Percentiles rank a stretch among this genome's conserved stretches.
Evolutionary conservation across 768 basidiomycete species (phyloP).

Genomic region (Boletus fagicola): DNA sequence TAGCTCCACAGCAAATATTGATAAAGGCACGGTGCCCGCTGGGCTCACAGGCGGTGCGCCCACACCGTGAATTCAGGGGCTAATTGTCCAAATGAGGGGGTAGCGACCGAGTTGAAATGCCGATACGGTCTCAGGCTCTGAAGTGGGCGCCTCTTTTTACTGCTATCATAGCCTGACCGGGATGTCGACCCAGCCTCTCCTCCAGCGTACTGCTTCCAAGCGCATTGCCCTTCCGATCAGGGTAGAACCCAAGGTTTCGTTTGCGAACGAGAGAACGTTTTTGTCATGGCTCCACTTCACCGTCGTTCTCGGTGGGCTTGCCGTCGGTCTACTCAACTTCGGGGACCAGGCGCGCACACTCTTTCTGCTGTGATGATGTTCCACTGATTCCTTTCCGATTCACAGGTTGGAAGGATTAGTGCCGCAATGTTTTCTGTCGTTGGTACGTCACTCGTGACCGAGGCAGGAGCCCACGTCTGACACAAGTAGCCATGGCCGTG

Average conservation of each 20-base stretch:
- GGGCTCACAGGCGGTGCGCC: neutral
- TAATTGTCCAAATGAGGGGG: conserved; percentile 13
- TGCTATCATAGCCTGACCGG: neutral
- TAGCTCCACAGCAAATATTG: conserved; percentile 6
- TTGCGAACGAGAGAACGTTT: conserved; percentile 94
- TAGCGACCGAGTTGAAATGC: conserved; percentile 12
- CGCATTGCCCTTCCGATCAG: conserved; percentile 96
- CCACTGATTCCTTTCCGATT: neutral
- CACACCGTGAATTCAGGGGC: conserved; percentile 12
- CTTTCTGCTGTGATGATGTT: neutral
- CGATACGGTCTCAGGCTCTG: neutral
- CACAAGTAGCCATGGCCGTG: conserved; percentile 78
- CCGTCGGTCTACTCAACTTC: conserved; percentile 95
- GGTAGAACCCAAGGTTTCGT: conserved; percentile 93
- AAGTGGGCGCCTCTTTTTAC: neutral
- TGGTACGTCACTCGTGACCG: conserved; percentile 48
- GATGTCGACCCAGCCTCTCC: conserved; percentile 98
- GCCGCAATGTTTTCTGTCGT: conserved; percentile 96
- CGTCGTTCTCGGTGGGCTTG: conserved; percentile 93
- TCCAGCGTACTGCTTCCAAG: conserved; percentile 90
- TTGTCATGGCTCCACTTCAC: conserved; percentile 99
- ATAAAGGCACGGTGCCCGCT: neutral
- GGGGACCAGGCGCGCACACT: conserved; percentile 73
- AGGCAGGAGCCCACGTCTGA: conserved; percentile 10
- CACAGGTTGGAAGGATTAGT: conserved; percentile 88